phyloP scores from a whole-genome alignment of 768 basidiomycete genomes.

The Lactarius sp. region DNA sequence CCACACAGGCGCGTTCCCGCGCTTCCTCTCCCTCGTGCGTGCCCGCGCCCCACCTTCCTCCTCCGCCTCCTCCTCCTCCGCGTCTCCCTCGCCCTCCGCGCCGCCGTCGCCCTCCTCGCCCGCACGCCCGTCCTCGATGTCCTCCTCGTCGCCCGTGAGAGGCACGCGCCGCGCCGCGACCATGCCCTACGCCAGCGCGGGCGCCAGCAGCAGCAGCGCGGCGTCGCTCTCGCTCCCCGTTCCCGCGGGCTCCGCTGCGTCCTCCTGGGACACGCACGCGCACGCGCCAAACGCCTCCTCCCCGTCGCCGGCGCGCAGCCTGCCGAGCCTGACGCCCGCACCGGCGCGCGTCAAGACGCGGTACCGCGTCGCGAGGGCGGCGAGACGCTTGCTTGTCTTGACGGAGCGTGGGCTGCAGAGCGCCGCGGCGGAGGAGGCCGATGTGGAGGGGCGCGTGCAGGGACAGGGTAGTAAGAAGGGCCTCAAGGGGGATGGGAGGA shows the following conservation, averaged over 20 bases:
- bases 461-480: slow-evolving; percentile 11
- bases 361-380: slow-evolving; percentile 30
- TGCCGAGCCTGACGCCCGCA: slow-evolving; percentile 23
- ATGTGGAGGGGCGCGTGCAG: slow-evolving; percentile 13
- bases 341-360: slow-evolving; percentile 30
- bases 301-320: slow-evolving; percentile 19
- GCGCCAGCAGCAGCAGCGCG: background rate
- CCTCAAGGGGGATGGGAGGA: slow-evolving; percentile 4
- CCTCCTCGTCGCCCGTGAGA: slow-evolving; percentile 5
- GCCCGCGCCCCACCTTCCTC: slow-evolving; percentile 18
- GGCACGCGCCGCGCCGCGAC: slow-evolving; percentile 4
- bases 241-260: background rate
- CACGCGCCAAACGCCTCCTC: background rate
- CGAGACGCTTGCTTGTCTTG: slow-evolving; percentile 28
- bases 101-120: slow-evolving; percentile 19
- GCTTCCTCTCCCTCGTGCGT: slow-evolving; percentile 30
- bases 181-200: slow-evolving; percentile 6
- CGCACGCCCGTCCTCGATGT: background rate
- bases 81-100: slow-evolving; percentile 7
- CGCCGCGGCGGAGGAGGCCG: slow-evolving; percentile 28
- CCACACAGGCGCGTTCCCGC: slow-evolving; percentile 27
- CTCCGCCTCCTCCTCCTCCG: slow-evolving; percentile 1
- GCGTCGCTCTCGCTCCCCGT: slow-evolving; percentile 10
- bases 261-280: background rate
- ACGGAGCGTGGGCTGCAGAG: slow-evolving; percentile 28